Percentiles rank a stretch among this genome's conserved stretches.
Conservation (phyloP, 805 yeast species). For the Lachancea quebecensis region DNA sequence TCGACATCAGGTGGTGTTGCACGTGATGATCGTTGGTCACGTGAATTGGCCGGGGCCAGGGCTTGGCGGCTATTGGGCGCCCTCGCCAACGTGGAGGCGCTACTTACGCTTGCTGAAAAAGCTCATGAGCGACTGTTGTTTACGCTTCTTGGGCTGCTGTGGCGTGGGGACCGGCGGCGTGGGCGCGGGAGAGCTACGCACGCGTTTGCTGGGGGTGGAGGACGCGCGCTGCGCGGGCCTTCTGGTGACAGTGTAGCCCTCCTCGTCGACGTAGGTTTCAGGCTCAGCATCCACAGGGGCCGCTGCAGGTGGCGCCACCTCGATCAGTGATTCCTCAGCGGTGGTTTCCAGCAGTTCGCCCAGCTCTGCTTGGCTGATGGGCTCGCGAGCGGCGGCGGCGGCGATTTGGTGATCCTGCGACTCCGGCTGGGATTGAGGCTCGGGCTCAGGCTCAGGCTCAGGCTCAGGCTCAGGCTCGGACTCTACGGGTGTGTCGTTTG, state of each 20-base stretch:
- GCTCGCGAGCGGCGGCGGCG: constrained; percentile 2
- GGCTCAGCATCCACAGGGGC: constrained; percentile 5
- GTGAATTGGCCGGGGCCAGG: not conserved
- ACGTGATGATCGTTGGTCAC: not conserved
- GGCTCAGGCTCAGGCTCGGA: not conserved
- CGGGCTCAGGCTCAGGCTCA: not conserved
- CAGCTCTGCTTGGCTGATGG: constrained; percentile 12
- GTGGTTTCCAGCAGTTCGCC: constrained; percentile 30
- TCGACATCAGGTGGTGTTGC: too few species aligned
- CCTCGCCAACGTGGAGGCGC: not conserved
- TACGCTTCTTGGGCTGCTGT: constrained; percentile 16
- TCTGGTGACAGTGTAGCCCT: constrained; percentile 30
- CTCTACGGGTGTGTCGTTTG: not conserved
- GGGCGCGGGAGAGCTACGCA: not conserved
- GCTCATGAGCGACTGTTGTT: constrained; percentile 28
- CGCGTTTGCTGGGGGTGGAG: constrained; percentile 7
- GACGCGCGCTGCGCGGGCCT: constrained; percentile 13
- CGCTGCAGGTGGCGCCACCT: constrained; percentile 4
- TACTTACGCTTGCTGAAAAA: constrained; percentile 20
- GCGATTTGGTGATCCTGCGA: not conserved
- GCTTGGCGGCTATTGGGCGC: not conserved
- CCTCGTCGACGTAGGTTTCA: constrained; percentile 25
- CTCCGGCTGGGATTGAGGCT: not conserved
- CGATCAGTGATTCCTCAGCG: constrained; percentile 27
- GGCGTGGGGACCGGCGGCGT: not conserved